Conservation (phyloP, 2,329 filamentous ascomycete genomes). For the Pseudohalonectria lignicola region DNA sequence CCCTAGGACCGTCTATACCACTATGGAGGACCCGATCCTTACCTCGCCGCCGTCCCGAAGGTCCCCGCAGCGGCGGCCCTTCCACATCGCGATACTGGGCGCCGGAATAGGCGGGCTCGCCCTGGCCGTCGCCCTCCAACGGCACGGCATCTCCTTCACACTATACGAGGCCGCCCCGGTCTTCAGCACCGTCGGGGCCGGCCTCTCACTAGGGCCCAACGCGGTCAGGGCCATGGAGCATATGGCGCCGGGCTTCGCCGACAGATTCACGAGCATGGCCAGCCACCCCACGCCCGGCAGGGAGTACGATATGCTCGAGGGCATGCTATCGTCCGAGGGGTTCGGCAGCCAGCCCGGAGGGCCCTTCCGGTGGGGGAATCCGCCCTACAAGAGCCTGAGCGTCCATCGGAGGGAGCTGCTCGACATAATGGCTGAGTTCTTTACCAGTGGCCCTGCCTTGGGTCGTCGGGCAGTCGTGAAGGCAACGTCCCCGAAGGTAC, state of each 20-base stretch:
- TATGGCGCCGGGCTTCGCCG: not conserved
- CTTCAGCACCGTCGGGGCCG: slow-evolving; percentile 24
- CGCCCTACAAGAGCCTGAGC: too few relatives aligned
- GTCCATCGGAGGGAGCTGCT: too few relatives aligned
- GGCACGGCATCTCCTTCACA: slow-evolving; percentile 17
- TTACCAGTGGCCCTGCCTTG: too few relatives aligned
- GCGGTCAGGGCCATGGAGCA: slow-evolving; percentile 18
- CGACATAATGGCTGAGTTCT: too few relatives aligned
- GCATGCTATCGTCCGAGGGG: too few relatives aligned
- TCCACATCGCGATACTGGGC: slow-evolving; percentile 25
- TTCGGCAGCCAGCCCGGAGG: too few relatives aligned
- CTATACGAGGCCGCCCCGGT: slow-evolving; percentile 22
- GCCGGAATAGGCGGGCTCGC: slow-evolving; percentile 27
- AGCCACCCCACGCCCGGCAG: not conserved
- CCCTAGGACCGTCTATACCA: too few relatives aligned
- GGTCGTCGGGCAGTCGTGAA: too few relatives aligned
- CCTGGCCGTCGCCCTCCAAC: slow-evolving; percentile 19
- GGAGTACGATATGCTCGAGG: slow-evolving; percentile 7
- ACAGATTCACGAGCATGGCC: not conserved
- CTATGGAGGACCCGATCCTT: too few relatives aligned
- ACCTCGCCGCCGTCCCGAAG: slow-evolving; percentile 1
- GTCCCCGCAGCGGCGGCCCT: too few relatives aligned
- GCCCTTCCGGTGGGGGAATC: too few relatives aligned
- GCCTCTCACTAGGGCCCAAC: slow-evolving; percentile 23
- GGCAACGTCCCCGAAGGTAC: too few relatives aligned